These are phyloP conservation scores for Pestalotiopsis sp. DNA, from an alignment of 2,329 filamentous ascomycete species.

Conservation along the genomic window DNA sequence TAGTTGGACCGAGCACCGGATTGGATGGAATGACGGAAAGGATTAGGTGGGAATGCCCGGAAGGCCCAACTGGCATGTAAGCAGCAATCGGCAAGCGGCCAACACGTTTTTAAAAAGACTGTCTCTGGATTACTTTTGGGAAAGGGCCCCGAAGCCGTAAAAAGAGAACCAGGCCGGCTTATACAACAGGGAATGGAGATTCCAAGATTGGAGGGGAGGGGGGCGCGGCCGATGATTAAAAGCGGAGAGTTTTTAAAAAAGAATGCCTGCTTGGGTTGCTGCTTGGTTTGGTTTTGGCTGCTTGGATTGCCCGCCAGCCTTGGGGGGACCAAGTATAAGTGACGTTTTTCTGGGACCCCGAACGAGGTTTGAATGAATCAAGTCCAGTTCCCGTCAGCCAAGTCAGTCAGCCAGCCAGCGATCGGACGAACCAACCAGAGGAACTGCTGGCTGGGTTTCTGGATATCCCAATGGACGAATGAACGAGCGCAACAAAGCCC, in stretches of 20 bases:
- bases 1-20: background rate
- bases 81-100: background rate
- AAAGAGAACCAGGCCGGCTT: background rate
- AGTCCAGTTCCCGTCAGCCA: too few relatives aligned
- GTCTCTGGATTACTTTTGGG: background rate
- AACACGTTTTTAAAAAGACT: background rate
- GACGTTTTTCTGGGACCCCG: constrained; percentile 6
- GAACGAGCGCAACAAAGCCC: too few relatives aligned
- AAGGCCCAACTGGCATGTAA: background rate
- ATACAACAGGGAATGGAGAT: constrained; percentile 5
- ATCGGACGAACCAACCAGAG: too few relatives aligned
- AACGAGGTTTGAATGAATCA: background rate
- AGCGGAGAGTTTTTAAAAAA: background rate
- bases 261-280: background rate
- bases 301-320: background rate
- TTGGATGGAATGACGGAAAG: background rate
- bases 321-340: background rate
- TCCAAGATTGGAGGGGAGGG: constrained; percentile 9
- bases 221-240: constrained; percentile 5
- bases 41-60: background rate
- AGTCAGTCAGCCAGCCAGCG: too few relatives aligned
- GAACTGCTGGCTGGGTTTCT: too few relatives aligned
- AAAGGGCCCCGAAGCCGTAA: background rate
- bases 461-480: too few relatives aligned
- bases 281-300: background rate